Percentiles rank a stretch among this genome's conserved stretches.
Evolutionary conservation across 768 basidiomycete genomes (phyloP).

Genomic region (Tulasnella sp.): DNA sequence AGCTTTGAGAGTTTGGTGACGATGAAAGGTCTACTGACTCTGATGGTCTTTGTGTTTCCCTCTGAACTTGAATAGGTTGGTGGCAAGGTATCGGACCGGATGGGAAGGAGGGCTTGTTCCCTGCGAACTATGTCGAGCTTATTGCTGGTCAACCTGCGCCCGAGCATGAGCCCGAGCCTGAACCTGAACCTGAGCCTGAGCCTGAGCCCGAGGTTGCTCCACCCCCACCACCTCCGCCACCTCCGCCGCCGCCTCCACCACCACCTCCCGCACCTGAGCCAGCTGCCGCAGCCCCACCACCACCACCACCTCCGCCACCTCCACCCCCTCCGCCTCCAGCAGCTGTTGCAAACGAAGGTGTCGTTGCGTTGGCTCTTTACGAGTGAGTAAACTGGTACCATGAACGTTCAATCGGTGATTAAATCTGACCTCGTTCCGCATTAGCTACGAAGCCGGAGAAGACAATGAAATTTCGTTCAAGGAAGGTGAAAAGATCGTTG

Average conservation of each 20-base stretch:
- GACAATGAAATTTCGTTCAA: slow-evolving; percentile 84
- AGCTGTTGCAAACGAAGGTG: slow-evolving; percentile 45
- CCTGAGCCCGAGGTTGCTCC: slow-evolving; percentile 40
- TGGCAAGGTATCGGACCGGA: slow-evolving; percentile 70
- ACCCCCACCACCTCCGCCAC: slow-evolving; percentile 32
- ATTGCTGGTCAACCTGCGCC: slow-evolving; percentile 29
- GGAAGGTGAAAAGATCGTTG: slow-evolving; percentile 70
- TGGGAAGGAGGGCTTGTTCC: slow-evolving; percentile 49
- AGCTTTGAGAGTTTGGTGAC: neutral
- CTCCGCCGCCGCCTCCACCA: slow-evolving; percentile 31
- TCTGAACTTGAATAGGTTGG: slow-evolving; percentile 59
- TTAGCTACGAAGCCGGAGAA: slow-evolving; percentile 80
- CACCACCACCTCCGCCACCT: slow-evolving; percentile 42
- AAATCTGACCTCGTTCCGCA: slow-evolving; percentile 18
- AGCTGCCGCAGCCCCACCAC: slow-evolving; percentile 42
- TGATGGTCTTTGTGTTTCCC: too few species aligned
- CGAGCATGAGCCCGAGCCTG: slow-evolving; percentile 39
- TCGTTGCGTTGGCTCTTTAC: slow-evolving; percentile 58
- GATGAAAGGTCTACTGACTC: neutral
- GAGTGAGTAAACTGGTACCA: slow-evolving; percentile 43
- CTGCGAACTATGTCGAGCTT: slow-evolving; percentile 80
- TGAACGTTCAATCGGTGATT: neutral
- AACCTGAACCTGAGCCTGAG: slow-evolving; percentile 26
- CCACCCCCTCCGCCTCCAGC: slow-evolving; percentile 26
- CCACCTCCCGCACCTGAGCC: slow-evolving; percentile 35